Conservation (phyloP, 345 rosid genomes). For the Lepidium africanum region DNA sequence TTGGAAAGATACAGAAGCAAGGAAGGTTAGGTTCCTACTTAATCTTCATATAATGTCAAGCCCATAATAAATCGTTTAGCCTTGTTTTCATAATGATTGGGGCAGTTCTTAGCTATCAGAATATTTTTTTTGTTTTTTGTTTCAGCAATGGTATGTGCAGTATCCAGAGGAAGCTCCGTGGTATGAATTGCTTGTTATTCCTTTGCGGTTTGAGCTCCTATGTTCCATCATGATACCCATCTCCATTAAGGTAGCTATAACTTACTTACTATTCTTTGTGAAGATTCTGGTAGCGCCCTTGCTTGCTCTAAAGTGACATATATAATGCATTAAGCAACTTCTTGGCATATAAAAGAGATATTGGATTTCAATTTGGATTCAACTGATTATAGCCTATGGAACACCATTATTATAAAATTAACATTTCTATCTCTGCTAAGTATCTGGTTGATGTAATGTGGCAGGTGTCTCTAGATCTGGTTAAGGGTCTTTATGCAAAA, state of each 20-base stretch:
- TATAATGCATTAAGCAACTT: not conserved
- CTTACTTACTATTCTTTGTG: not conserved
- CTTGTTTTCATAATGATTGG: conserved; percentile 4
- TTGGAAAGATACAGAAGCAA: conserved; percentile 98
- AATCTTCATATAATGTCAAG: not conserved
- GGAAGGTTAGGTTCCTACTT: conserved; percentile 49
- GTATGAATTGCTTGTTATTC: conserved; percentile 91
- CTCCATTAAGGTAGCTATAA: conserved; percentile 66
- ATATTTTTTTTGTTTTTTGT: conserved; percentile 14
- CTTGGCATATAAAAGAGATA: not conserved
- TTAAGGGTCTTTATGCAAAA: conserved; percentile 90
- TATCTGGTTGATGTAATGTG: conserved; percentile 10
- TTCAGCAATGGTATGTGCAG: conserved; percentile 93
- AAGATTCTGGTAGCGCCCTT: not conserved
- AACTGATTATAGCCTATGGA: not conserved
- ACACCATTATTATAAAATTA: not conserved
- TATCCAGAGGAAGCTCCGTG: conserved; percentile 92
- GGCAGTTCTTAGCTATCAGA: conserved; percentile 6
- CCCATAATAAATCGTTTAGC: not conserved
- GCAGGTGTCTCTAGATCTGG: conserved; percentile 95
- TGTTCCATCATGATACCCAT: conserved; percentile 99
- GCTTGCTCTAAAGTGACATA: not conserved
- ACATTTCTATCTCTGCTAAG: conserved; percentile 6
- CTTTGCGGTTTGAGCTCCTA: conserved; percentile 93
- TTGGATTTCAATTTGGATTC: not conserved